Evolutionary conservation across 306 rosid genomes (phyloP).

Genomic region (Hippophae rhamnoides): DNA sequence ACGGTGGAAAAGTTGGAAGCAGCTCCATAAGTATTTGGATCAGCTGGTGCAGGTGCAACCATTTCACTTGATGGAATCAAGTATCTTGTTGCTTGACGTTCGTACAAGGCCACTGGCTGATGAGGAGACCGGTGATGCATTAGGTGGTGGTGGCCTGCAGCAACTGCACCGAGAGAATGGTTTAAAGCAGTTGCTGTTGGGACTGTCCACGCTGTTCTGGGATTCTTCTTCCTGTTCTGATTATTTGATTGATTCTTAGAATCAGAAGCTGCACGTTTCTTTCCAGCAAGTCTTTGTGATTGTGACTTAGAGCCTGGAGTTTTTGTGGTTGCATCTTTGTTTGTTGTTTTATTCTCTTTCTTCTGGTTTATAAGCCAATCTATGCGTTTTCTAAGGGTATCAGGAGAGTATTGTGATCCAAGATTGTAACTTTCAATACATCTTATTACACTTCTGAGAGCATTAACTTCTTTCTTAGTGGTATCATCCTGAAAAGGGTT

Average conservation of each 20-base stretch:
- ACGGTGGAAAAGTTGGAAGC: slow-evolving; percentile 10
- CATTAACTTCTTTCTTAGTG: slow-evolving; percentile 22
- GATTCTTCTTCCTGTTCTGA: slow-evolving; percentile 14
- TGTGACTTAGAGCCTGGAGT: slow-evolving; percentile 6
- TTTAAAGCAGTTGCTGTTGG: background rate
- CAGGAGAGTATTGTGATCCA: slow-evolving; percentile 19
- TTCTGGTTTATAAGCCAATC: slow-evolving; percentile 16
- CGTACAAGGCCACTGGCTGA: slow-evolving; percentile 7
- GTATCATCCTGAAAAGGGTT: slow-evolving; percentile 24
- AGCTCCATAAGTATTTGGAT: slow-evolving; percentile 9
- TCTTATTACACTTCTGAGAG: slow-evolving; percentile 21
- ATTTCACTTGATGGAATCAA: slow-evolving; percentile 2
- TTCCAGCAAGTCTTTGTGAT: slow-evolving; percentile 10
- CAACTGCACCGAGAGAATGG: slow-evolving; percentile 2
- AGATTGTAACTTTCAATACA: slow-evolving; percentile 31
- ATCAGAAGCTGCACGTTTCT: slow-evolving; percentile 16
- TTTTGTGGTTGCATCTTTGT: slow-evolving; percentile 12
- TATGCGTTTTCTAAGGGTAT: slow-evolving; percentile 19
- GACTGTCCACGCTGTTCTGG: background rate
- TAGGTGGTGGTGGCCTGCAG: slow-evolving; percentile 4
- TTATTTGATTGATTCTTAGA: slow-evolving; percentile 8
- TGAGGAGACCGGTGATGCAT: slow-evolving; percentile 17
- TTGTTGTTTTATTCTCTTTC: slow-evolving; percentile 13
- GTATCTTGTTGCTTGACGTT: slow-evolving; percentile 16
- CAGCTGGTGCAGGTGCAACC: slow-evolving; percentile 7